phyloP scores from a whole-genome alignment of 208 protist genomes.

The Angomonas desouzai region DNA sequence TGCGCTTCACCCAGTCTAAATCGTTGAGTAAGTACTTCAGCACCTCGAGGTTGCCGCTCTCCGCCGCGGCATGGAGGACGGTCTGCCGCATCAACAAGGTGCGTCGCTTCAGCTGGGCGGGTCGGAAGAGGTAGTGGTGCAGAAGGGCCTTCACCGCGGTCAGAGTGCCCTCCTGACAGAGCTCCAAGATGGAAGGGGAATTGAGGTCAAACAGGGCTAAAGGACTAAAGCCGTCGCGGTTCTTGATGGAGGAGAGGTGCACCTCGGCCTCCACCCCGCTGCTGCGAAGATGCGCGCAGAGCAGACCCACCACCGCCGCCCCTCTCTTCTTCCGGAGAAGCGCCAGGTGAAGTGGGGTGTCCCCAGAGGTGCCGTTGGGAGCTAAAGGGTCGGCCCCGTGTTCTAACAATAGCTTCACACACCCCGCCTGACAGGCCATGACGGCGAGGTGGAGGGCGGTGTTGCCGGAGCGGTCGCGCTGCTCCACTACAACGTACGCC shows the following conservation, averaged over 20 bases:
- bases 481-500: constrained; percentile 52
- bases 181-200: constrained; percentile 52
- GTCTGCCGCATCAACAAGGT: constrained; percentile 37
- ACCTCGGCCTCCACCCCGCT: constrained; percentile 16
- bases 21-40: constrained; percentile 57
- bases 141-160: constrained; percentile 39
- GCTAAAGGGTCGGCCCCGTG: constrained; percentile 24
- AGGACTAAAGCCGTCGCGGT: constrained; percentile 50
- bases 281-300: constrained; percentile 47
- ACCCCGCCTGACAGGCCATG: constrained; percentile 15
- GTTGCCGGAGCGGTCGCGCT: constrained; percentile 30
- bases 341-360: constrained; percentile 60
- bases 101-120: constrained; percentile 21
- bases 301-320: constrained; percentile 41
- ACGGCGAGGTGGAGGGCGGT: constrained; percentile 66
- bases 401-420: constrained; percentile 30
- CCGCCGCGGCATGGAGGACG: constrained; percentile 45
- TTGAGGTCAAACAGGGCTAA: constrained; percentile 48
- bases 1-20: constrained; percentile 15
- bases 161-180: constrained; percentile 56
- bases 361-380: constrained; percentile 18
- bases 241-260: constrained; percentile 21
- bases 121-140: constrained; percentile 67
- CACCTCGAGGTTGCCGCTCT: constrained; percentile 32
- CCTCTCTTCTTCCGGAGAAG: constrained; percentile 29